These are phyloP conservation scores for Sphaerulina populicola DNA, from an alignment of 2,329 filamentous ascomycete species.

Conservation along the genomic window DNA sequence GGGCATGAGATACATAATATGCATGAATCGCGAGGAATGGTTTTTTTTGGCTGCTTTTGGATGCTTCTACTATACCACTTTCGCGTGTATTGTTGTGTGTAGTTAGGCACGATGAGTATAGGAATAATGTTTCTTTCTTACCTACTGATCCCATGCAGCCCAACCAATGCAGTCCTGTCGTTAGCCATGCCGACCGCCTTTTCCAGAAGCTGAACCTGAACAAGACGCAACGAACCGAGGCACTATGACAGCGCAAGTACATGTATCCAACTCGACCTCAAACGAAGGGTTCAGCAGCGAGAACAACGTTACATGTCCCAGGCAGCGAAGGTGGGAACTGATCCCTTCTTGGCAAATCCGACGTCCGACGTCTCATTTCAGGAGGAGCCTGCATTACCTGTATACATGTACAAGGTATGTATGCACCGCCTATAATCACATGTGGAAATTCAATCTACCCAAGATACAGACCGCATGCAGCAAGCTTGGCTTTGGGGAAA, in stretches of 20 bases:
- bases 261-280: too few species aligned
- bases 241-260: neutral
- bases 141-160: neutral
- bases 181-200: neutral
- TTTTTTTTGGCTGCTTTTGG: conserved; percentile 5
- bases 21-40: conserved; percentile 5
- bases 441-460: conserved; percentile 26
- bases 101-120: neutral
- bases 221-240: neutral
- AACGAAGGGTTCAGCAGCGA: too few species aligned
- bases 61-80: conserved; percentile 11
- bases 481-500: conserved; percentile 7
- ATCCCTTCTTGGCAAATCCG: neutral
- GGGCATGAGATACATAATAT: conserved; percentile 4
- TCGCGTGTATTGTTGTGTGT: conserved; percentile 5
- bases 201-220: neutral
- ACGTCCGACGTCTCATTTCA: neutral
- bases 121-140: neutral
- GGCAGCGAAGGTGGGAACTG: neutral
- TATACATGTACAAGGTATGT: neutral
- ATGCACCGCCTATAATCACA: conserved; percentile 12
- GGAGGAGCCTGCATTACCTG: neutral
- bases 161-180: neutral
- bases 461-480: conserved; percentile 5
- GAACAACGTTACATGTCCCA: neutral